Evolutionary conservation across 176 grass and related monocot species (phyloP).

Genomic region (Carex myosuroides): DNA sequence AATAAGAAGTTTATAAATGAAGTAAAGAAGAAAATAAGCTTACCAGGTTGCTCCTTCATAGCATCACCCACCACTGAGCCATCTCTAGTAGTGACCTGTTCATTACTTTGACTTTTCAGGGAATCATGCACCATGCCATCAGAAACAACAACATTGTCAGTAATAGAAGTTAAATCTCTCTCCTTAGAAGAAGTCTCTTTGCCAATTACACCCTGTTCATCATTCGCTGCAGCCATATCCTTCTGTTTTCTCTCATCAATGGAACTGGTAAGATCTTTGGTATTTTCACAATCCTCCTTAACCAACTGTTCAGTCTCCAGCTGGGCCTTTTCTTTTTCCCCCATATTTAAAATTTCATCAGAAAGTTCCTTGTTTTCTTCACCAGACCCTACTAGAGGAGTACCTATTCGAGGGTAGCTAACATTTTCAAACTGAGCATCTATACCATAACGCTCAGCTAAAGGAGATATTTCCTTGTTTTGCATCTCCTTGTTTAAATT

Average conservation of each 20-base stretch:
- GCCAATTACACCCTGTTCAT: background rate
- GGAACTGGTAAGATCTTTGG: background rate
- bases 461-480: constrained; percentile 38
- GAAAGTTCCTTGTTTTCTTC: constrained; percentile 33
- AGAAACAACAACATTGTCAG: constrained; percentile 25
- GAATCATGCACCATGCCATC: constrained; percentile 15
- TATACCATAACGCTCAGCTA: constrained; percentile 21
- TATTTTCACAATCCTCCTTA: constrained; percentile 7
- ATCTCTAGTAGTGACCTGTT: constrained; percentile 18
- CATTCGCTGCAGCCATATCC: background rate
- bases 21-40: constrained; percentile 6
- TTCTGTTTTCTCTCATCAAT: background rate
- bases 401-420: constrained; percentile 24
- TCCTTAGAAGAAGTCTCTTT: constrained; percentile 3
- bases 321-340: constrained; percentile 31
- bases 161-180: background rate
- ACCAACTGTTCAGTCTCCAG: constrained; percentile 20
- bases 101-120: constrained; percentile 22
- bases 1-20: background rate
- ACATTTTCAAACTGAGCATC: constrained; percentile 12
- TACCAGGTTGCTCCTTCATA: constrained; percentile 51
- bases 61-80: constrained; percentile 22
- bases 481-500: constrained; percentile 34
- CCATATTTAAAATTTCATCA: constrained; percentile 24
- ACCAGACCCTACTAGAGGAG: constrained; percentile 14